phyloP scores from a whole-genome alignment of 1,139 yeast genomes.

The Diutina sp. region DNA sequence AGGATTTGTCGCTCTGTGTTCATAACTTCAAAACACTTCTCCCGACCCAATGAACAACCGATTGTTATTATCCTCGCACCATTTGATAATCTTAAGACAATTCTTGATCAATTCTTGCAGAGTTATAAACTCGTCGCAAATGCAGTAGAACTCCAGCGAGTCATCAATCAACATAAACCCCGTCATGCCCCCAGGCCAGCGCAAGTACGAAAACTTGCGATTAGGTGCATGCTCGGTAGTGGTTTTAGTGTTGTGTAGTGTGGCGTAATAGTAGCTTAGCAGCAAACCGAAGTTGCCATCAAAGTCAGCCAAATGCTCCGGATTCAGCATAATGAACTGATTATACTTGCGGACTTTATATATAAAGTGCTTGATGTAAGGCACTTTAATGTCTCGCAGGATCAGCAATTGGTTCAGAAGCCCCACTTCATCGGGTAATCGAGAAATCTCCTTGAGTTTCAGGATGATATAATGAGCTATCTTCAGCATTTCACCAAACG shows the following conservation, averaged over 20 bases:
- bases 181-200: conserved; percentile 3
- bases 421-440: conserved; percentile 19
- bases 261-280: background rate
- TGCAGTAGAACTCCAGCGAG: background rate
- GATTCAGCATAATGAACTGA: background rate
- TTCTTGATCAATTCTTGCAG: background rate
- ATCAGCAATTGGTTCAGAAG: conserved; percentile 12
- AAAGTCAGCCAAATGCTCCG: background rate
- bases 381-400: conserved; percentile 40
- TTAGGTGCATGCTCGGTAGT: conserved; percentile 1
- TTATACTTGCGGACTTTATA: conserved; percentile 38
- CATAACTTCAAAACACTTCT: background rate
- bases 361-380: conserved; percentile 63
- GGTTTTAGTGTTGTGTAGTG: background rate
- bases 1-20: no score
- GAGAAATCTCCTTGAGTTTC: conserved; percentile 14
- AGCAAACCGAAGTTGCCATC: background rate
- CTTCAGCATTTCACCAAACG: conserved; percentile 63
- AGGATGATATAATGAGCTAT: conserved; percentile 41
- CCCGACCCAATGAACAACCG: background rate
- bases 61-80: background rate
- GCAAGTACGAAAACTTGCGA: background rate
- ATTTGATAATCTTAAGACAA: background rate
- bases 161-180: conserved; percentile 1
- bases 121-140: background rate